Evolutionary conservation across 2,329 filamentous ascomycete genomes (phyloP), one percentile per base, ranked within the genome.

Genomic region (Emergomyces orientalis): DNA sequence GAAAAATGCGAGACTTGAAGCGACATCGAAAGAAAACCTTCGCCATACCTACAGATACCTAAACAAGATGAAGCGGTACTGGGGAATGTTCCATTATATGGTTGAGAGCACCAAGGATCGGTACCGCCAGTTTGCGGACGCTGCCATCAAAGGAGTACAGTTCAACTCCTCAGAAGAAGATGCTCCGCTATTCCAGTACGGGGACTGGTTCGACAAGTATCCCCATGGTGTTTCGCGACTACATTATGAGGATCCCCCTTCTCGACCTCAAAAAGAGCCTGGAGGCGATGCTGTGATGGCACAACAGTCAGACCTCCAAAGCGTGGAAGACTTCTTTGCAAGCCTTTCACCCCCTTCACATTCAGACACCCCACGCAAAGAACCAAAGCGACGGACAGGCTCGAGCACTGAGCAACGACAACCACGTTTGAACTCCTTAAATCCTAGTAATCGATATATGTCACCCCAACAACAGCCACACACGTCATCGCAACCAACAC

Each of bases 1-100:
- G 3, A 90, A 90, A 65, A 92, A 95, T 67, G 79, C 86, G 17
- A 79, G 84, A 13, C 82, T 95, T 59, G 90, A 96, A 73, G 82
- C 84, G 14, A 84, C 85, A 9, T 91, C 90, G 9, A 96, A 95
- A 76, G 86, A 87, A 67, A 92, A 96, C 70, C 80, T 97, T 19
- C 86, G 89, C 0, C 89, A 87, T 67, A 97, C 96, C 67, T 88
- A 97, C 69, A 90, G 88, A 71, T 97, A 94, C 70, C 78, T 99
- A 54, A 88, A 88, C 62, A 94, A 90, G 75, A 96, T 97, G 90
- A 97, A 96, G 80, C 90, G 90, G 64, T 92, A 94, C 71, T 99
- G 94, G 94, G 94, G 93, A 64, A 96, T 97, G 88, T 97, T 97
- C 72, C 90, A 96, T 73, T 97, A 91, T 78, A 92, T 97, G 84